Conservation (phyloP, 345 rosid species). For the Bruguiera sexangula region DNA sequence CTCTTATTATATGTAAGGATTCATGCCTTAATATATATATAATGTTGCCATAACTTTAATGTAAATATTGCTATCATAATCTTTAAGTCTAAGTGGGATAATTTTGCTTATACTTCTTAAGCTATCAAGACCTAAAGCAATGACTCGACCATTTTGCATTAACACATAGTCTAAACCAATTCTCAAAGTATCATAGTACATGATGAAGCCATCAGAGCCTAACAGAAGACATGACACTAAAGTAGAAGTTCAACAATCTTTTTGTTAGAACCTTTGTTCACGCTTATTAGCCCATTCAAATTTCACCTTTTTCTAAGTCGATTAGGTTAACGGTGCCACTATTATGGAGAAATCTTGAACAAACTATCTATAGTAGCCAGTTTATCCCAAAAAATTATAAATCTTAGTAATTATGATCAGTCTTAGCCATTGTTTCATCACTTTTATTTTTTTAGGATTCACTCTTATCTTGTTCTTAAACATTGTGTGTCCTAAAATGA, state of each 20-base stretch:
- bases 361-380: neutral
- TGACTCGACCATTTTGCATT: neutral
- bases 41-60: neutral
- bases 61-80: neutral
- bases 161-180: neutral
- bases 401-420: neutral
- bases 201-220: neutral
- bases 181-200: neutral
- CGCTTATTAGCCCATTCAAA: neutral
- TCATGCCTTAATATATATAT: neutral
- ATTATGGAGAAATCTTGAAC: neutral
- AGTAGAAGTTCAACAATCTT: neutral
- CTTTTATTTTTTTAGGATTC: neutral
- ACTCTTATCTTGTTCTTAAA: neutral
- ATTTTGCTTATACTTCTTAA: neutral
- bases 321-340: neutral
- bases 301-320: neutral
- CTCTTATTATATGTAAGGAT: neutral
- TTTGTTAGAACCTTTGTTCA: neutral
- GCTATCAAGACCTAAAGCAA: neutral
- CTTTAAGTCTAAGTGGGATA: neutral
- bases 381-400: neutral
- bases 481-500: neutral
- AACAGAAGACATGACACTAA: too few relatives aligned
- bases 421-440: neutral